Evolutionary conservation across 2,329 filamentous ascomycete species (phyloP).

Genomic region (Clonostachys chloroleuca): DNA sequence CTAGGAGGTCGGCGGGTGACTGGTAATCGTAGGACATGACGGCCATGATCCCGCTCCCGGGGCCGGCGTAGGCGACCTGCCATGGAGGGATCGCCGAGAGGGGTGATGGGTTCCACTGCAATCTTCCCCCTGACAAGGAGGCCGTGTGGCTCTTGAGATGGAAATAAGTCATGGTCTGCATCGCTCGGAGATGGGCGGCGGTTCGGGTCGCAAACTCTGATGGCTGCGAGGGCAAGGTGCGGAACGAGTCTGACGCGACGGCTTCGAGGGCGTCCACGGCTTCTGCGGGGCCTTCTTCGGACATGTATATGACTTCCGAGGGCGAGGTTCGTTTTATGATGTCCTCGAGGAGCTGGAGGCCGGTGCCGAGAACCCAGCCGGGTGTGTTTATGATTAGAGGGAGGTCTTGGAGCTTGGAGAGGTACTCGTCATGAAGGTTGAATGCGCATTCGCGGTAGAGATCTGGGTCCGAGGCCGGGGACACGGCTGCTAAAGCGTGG

Average conservation of each 20-base stretch:
- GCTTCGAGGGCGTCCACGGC: constrained; percentile 48
- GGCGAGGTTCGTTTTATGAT: constrained; percentile 50
- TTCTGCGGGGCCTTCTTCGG: constrained; percentile 54
- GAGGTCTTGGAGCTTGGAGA: constrained; percentile 31
- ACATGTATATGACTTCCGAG: constrained; percentile 65
- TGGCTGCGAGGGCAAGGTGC: constrained; percentile 54
- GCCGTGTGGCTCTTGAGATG: constrained; percentile 32
- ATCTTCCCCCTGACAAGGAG: neutral
- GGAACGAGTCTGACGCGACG: constrained; percentile 36
- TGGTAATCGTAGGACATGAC: constrained; percentile 66
- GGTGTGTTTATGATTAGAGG: constrained; percentile 71
- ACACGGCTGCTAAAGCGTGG: constrained; percentile 62
- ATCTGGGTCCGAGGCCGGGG: constrained; percentile 61
- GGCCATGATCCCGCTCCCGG: constrained; percentile 51
- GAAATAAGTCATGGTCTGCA: constrained; percentile 81
- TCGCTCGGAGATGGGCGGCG: constrained; percentile 61
- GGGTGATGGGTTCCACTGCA: constrained; percentile 48
- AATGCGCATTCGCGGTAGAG: constrained; percentile 61
- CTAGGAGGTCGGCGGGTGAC: constrained; percentile 50
- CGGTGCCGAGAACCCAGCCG: constrained; percentile 69
- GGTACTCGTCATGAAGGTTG: constrained; percentile 59
- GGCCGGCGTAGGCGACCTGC: constrained; percentile 54
- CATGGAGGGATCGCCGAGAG: constrained; percentile 55
- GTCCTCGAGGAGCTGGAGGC: constrained; percentile 58
- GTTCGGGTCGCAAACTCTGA: constrained; percentile 53